These are phyloP conservation scores for Kregervanrija delftensis DNA, from an alignment of 805 yeast species.

Conservation along the genomic window DNA sequence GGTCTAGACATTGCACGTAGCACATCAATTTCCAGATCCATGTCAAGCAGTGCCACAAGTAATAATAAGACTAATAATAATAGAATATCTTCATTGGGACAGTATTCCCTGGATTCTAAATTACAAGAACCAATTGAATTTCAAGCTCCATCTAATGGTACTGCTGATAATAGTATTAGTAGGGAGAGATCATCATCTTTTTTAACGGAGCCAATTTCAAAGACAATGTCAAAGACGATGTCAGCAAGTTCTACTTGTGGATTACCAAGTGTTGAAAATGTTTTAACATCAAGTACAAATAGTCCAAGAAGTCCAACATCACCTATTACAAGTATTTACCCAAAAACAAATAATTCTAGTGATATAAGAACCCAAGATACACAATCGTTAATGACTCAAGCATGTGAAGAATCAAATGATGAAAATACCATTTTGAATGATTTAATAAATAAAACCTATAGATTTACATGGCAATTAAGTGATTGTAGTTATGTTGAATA, in stretches of 20 bases:
- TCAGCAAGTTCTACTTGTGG: background rate
- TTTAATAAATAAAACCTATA: constrained; percentile 24
- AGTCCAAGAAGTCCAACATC: background rate
- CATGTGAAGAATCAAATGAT: constrained; percentile 5
- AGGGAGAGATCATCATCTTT: background rate
- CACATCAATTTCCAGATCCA: background rate
- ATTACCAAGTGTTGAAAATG: constrained; percentile 1
- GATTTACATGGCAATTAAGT: constrained; percentile 26
- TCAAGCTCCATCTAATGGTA: background rate
- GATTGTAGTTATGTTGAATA: constrained; percentile 32
- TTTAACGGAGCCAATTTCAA: background rate
- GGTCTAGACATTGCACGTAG: background rate
- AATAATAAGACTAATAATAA: no score
- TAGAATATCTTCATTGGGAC: no score
- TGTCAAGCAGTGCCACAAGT: no score
- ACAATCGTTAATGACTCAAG: constrained; percentile 8
- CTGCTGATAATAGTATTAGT: background rate
- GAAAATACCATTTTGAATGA: constrained; percentile 11
- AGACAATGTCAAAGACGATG: background rate
- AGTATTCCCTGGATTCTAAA: no score
- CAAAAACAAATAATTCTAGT: background rate
- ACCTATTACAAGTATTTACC: background rate
- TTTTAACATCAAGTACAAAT: background rate
- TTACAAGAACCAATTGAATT: background rate
- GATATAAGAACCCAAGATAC: background rate